A percentile compares a stretch with the other conserved stretches of the same genome.
These are phyloP conservation scores for Linum trigynum DNA, from an alignment of 345 rosid species.

Conservation along the genomic window DNA sequence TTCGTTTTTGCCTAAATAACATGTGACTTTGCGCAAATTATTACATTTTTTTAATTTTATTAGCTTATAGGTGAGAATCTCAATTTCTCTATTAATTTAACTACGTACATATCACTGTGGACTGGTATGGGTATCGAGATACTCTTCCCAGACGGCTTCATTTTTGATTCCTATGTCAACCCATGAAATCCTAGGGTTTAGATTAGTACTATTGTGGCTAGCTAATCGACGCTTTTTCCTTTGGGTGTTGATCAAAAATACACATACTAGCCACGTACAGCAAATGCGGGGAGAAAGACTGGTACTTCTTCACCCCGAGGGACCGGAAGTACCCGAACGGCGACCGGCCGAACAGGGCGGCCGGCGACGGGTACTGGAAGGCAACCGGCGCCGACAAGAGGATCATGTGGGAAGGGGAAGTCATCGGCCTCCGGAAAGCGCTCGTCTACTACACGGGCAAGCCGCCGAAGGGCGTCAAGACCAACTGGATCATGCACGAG, in stretches of 20 bases:
- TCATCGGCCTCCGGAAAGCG: slow-evolving; percentile 14
- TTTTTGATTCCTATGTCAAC: too few relatives aligned
- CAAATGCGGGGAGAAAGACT: slow-evolving; percentile 12
- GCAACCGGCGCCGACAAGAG: slow-evolving; percentile 22
- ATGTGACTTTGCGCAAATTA: too few relatives aligned
- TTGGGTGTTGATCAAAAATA: background rate
- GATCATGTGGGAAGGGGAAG: background rate
- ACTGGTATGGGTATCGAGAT: too few relatives aligned
- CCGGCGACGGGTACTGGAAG: slow-evolving; percentile 25
- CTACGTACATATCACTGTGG: too few relatives aligned
- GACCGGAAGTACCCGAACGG: slow-evolving; percentile 18
- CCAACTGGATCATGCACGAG: slow-evolving; percentile 27
- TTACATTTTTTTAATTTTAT: too few relatives aligned
- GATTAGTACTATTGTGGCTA: too few relatives aligned
- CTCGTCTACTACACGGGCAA: slow-evolving; percentile 21
- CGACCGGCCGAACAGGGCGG: slow-evolving; percentile 15
- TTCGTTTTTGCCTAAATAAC: too few relatives aligned
- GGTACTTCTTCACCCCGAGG: slow-evolving; percentile 23
- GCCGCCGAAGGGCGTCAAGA: slow-evolving; percentile 15
- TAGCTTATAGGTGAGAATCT: too few relatives aligned
- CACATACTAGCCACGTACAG: background rate
- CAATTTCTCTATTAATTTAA: too few relatives aligned
- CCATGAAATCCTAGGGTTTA: too few relatives aligned
- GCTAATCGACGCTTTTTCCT: too few relatives aligned
- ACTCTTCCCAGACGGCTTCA: too few relatives aligned